Percentiles rank a stretch among this genome's conserved stretches.
phyloP scores from a whole-genome alignment of 331 rosid genomes.

The Spiraea crenata region DNA sequence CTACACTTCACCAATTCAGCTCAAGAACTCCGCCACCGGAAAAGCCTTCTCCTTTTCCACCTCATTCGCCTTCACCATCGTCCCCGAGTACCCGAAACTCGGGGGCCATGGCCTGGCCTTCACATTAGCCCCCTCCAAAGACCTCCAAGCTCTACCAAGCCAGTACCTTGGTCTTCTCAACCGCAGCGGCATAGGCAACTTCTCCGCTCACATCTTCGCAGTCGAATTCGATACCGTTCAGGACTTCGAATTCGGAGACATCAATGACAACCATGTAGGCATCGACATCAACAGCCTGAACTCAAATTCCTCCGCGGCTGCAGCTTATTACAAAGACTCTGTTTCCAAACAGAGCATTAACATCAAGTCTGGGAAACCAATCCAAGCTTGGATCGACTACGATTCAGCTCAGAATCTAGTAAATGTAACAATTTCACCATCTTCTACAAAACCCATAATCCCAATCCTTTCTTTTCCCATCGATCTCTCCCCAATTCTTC shows the following conservation, averaged over 20 bases:
- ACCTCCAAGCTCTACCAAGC: conserved; percentile 43
- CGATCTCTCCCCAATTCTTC: conserved; percentile 47
- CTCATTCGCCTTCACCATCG: conserved; percentile 46
- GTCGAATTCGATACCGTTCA: conserved; percentile 65
- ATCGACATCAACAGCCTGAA: conserved; percentile 51
- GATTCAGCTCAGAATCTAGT: conserved; percentile 35
- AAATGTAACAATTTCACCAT: conserved; percentile 51
- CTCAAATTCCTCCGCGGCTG: conserved; percentile 41
- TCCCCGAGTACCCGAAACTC: conserved; percentile 56
- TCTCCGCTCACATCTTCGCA: conserved; percentile 53
- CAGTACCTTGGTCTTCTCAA: conserved; percentile 63
- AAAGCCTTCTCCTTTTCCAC: conserved; percentile 59
- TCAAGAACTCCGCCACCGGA: conserved; percentile 46
- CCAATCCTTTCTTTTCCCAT: conserved; percentile 42
- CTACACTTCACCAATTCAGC: conserved; percentile 35
- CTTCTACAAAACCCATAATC: conserved; percentile 45
- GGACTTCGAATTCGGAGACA: conserved; percentile 54
- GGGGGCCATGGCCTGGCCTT: conserved; percentile 77
- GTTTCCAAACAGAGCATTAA: conserved; percentile 14
- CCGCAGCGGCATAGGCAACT: conserved; percentile 34
- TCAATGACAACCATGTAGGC: conserved; percentile 60
- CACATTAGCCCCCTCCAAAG: conserved; percentile 41
- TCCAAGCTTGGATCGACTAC: conserved; percentile 68
- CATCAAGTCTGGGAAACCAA: conserved; percentile 47
- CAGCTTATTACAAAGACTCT: conserved; percentile 32